phyloP scores from a whole-genome alignment of 192 early-diverging fungal species.

The Pilaira anomala region DNA sequence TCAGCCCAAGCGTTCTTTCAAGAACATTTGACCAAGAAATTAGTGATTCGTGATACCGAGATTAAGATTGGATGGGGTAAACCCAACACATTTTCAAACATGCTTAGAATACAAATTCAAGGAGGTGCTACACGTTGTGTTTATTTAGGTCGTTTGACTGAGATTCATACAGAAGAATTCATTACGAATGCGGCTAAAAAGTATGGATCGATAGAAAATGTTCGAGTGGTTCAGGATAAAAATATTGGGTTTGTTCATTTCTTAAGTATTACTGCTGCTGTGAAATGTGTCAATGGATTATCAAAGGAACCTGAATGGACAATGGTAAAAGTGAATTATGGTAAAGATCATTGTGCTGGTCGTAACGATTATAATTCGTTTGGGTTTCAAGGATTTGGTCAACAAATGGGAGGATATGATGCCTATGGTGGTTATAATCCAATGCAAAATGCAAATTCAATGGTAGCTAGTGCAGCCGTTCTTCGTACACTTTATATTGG shows the following conservation, averaged over 20 bases:
- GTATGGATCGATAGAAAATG: constrained; percentile 71
- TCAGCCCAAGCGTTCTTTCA: constrained; percentile 59
- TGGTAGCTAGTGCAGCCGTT: neutral
- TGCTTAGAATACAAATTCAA: constrained; percentile 54
- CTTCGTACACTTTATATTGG: constrained; percentile 77
- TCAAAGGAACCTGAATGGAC: constrained; percentile 56
- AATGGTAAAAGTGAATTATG: constrained; percentile 64
- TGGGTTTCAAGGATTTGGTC: constrained; percentile 16
- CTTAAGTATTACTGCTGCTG: constrained; percentile 58
- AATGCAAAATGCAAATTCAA: constrained; percentile 1
- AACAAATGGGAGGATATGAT: constrained; percentile 10
- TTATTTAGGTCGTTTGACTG: constrained; percentile 70
- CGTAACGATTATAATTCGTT: neutral
- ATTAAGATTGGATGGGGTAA: constrained; percentile 80
- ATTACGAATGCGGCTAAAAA: constrained; percentile 51
- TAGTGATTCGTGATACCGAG: constrained; percentile 54
- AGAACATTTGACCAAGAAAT: constrained; percentile 44
- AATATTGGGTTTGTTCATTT: constrained; percentile 84
- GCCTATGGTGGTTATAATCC: constrained; percentile 5
- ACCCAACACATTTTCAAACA: constrained; percentile 41
- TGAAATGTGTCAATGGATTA: constrained; percentile 67
- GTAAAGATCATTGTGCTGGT: constrained; percentile 79
- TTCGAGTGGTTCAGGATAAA: constrained; percentile 71
- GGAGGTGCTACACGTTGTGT: constrained; percentile 76
- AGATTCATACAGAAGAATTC: constrained; percentile 48